Base-by-base conservation (phyloP, 1,284 basidiomycete genomes). In the Ceratobasidium papillatum region DNA sequence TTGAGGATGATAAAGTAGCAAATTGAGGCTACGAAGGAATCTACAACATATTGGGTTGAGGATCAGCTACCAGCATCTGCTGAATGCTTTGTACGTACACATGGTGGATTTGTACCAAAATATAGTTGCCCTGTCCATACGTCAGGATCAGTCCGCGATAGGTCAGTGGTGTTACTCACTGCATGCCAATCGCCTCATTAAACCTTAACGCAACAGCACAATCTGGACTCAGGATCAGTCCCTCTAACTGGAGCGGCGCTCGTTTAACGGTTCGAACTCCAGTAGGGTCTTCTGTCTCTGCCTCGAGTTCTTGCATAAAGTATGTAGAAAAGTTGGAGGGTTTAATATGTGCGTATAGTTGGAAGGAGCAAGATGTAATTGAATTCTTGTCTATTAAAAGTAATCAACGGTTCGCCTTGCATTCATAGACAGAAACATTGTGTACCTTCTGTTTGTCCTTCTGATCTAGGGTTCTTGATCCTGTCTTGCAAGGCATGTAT, bases 51-150 rank as follows among this genome's bases (percentile, higher is more conserved):
- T 19, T 45, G 51, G 51, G 34, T 61, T 41, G 8, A 7, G 36
- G 30, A 22, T 58, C 30, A 36, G 17, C 19, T 68, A 75, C 72
- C n/a, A 64, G 74, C 43, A 76, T 52, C 61, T 22, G n/a, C 8
- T 32, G 2, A n/a, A 45, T 62, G 51, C 22, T 41, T 51, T n/a
- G 32, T 22, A 63, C 49, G n/a, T 78, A 94, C 93, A 96, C 17
- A 89, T 91, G 1, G 92, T 91, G 34, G 93, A 90, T 83, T 94
- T 94, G 66, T 90, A 86, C 83, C 92, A 94, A 79, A 95, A 92
- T 3, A 87, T 79, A 59, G 82, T 81, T 14, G 87, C 78, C 85
- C 86, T 34, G 86, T 88, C 54, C 90, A 87, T 14, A 51, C 9
- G 74, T 59, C 36, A 30, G 34, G 27, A 30, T 61, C 71, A 36